Evolutionary conservation across 768 basidiomycete species (phyloP).

Genomic region (Cantharellus cinnabarinus): DNA sequence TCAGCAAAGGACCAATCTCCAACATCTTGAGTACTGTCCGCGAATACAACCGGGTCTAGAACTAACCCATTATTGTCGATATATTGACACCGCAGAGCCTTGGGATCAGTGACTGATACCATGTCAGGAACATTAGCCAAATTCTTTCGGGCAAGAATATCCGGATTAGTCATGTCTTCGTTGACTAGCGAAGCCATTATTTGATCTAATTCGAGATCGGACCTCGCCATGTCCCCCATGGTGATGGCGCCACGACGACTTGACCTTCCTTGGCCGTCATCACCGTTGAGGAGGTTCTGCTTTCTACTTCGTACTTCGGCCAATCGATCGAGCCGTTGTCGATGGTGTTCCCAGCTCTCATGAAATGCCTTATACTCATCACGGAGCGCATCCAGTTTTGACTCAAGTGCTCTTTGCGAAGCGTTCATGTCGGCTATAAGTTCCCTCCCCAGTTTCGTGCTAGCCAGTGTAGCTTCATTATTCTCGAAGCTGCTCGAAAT

Average conservation of each 20-base stretch:
- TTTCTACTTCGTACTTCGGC: constrained; percentile 24
- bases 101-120: constrained; percentile 41
- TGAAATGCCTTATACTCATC: constrained; percentile 50
- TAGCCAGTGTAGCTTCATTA: too few relatives aligned
- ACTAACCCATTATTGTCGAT: constrained; percentile 78
- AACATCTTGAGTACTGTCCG: constrained; percentile 39
- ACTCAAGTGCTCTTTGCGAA: not conserved
- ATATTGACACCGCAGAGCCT: constrained; percentile 39
- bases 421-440: too few relatives aligned
- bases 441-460: too few relatives aligned
- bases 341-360: constrained; percentile 52
- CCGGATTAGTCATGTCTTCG: constrained; percentile 85
- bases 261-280: constrained; percentile 24
- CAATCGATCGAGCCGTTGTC: constrained; percentile 43
- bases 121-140: constrained; percentile 82
- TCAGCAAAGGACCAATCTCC: constrained; percentile 81
- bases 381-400: constrained; percentile 19
- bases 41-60: constrained; percentile 57
- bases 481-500: too few relatives aligned
- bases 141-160: constrained; percentile 65
- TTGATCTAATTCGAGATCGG: constrained; percentile 92
- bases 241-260: constrained; percentile 39
- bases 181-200: constrained; percentile 87
- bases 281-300: constrained; percentile 9
- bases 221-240: constrained; percentile 55